Base-by-base conservation (phyloP, 352 stramenopile genomes). In the Paralagenidium karlingii region DNA sequence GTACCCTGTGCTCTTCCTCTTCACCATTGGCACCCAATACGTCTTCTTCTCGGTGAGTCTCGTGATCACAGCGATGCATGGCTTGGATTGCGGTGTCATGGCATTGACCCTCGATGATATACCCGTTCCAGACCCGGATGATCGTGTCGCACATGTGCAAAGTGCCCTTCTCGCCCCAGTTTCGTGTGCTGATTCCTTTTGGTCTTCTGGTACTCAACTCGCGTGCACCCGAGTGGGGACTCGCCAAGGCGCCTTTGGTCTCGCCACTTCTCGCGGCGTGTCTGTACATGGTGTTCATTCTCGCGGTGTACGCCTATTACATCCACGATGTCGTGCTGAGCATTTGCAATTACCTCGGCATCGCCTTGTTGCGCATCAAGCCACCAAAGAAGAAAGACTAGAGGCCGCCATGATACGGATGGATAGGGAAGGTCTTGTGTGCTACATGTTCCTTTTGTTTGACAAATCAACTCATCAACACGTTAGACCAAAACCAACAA, bases 131-230 rank as follows among this genome's bases (percentile, higher is more conserved):
- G 74, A 89, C 75, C 22, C 75, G 75, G 50, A 92, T 92, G 78
- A 92, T 89, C 51, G 60, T 82, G 38, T 85, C 73, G 58, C 78
- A 92, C 63, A 92, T 92, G 78, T 92, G 75, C 58, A 92, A 92
- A 58, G 68, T 92, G 19, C 73, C 75, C 34, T 92, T 82, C 50
- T 74, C 75, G 28, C 68, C 66, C 22, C 78, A 92, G 50, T 53
- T 87, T 9, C 78, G 74, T 27, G 73, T 92, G 25, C 68, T 92
- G 41, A 63, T 92, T 2, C 78, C 78, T 15, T 77, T 85, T 40
- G 68, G 60, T 0, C 55, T 85, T 29, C 60, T 89, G 27, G 68
- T 87, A 26, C 61, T 84, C 31, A 88, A 84, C 49, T 60, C 69
- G 30, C 86, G 86, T 53, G 69, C 55, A 7, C 59, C 73, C 3